Conservation (phyloP, 2,329 filamentous ascomycete genomes). For the Chaetomiaceae sp. region DNA sequence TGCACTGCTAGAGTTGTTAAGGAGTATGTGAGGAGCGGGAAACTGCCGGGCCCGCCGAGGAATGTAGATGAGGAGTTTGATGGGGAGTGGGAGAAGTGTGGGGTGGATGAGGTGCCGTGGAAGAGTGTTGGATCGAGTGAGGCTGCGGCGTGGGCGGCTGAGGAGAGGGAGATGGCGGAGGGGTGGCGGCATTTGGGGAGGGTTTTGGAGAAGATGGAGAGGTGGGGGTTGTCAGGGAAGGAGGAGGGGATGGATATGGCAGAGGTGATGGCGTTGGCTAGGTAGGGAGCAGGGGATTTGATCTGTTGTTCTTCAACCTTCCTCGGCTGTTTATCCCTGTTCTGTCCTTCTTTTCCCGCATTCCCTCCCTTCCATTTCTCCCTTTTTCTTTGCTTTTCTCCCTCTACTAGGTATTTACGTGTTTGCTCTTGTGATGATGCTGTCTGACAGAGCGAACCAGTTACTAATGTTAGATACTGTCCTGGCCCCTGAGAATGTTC, state of each 20-base stretch:
- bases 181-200: not conserved
- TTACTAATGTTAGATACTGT: no score
- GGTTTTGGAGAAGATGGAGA: not conserved
- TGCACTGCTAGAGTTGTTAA: conserved; percentile 35
- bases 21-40: conserved; percentile 35
- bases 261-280: not conserved
- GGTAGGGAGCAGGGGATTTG: no score
- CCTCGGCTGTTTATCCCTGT: no score
- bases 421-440: no score
- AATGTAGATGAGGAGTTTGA: conserved; percentile 1
- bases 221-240: not conserved
- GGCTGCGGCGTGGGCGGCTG: not conserved
- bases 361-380: no score
- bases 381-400: no score
- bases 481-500: no score
- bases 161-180: conserved; percentile 8
- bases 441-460: no score
- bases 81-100: conserved; percentile 22
- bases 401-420: no score
- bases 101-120: conserved; percentile 21
- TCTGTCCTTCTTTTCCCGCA: no score
- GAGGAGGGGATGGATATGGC: not conserved
- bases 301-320: no score
- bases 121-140: not conserved
- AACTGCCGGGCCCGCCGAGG: conserved; percentile 31